Evolutionary conservation across 1,284 basidiomycete species (phyloP), one percentile per base, ranked within the genome.

Genomic region (Pascua guehoae): DNA sequence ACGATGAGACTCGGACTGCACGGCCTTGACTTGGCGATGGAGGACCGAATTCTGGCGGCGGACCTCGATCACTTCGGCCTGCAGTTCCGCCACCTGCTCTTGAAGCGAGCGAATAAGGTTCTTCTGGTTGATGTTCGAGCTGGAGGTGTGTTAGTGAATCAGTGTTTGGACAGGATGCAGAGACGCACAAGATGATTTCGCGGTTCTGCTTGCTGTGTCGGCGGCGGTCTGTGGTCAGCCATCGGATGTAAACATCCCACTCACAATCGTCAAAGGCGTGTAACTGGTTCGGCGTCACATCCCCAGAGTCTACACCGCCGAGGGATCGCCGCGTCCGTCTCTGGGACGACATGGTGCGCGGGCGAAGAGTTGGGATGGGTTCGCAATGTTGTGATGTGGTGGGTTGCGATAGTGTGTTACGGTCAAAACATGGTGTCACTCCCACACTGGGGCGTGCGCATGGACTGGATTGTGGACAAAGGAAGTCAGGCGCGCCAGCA

Each of bases 121-220:
- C 24, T 55, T 57, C 17, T 58, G 50, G 32, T 16, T 50, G 18
- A 63, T 63, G 53, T 63, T 63, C 16, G 60, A 58, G 40, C 53
- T 60, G 43, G 18, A 17, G n/a, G 17, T n/a, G 14, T 9, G 49
- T 47, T 18, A 56, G 49, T 17, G 32, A 10, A 49, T 32, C 24
- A 32, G 24, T 32, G 3, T 32, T 3, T 32, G 3, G 24, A 7
- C 7, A 32, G 24, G 7, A 37, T 37, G 9, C 32, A 11, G 12
- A 17, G 10, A 44, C 58, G 16, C 14, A 60, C 51, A 45, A 42
- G 49, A 63, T 60, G 24, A 63, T 60, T 36, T 63, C 58, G 15
- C 53, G 47, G 51, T 63, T 63, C 53, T 63, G 61, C 2, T 50
- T 38, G 2, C 47, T 48, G 39, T 63, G 61, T n/a, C 57, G 43